A percentile compares a stretch with the other conserved stretches of the same genome.
These are phyloP conservation scores for Daldinia sp. DNA, from an alignment of 2,329 filamentous ascomycete species.

Conservation along the genomic window DNA sequence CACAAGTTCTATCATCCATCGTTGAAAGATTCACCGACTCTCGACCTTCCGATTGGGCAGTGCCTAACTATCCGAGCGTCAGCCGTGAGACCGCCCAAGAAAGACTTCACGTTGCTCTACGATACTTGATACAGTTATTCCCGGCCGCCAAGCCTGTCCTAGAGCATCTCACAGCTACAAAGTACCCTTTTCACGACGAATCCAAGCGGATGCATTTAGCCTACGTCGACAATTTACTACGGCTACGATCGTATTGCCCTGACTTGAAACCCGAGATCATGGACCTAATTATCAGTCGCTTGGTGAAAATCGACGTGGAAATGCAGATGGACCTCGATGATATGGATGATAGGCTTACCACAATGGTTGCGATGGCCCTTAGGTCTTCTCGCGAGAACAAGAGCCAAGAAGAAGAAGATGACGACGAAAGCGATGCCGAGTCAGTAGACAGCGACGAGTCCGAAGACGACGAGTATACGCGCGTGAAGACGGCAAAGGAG, in stretches of 20 bases:
- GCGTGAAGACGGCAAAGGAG: constrained; percentile 76
- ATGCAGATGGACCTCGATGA: constrained; percentile 95
- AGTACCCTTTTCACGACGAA: constrained; percentile 81
- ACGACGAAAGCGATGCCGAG: constrained; percentile 71
- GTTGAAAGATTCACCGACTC: constrained; percentile 76
- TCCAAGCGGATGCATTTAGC: constrained; percentile 80
- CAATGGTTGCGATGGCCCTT: constrained; percentile 70
- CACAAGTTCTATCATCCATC: constrained; percentile 78
- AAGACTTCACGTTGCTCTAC: constrained; percentile 78
- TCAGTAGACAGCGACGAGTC: constrained; percentile 76
- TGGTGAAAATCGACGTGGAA: constrained; percentile 94
- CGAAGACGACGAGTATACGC: constrained; percentile 69
- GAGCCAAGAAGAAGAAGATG: constrained; percentile 62
- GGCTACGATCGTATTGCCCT: constrained; percentile 78
- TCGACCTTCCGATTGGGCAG: constrained; percentile 55
- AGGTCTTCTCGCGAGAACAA: constrained; percentile 52
- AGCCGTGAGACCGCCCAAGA: constrained; percentile 71
- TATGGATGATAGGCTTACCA: constrained; percentile 85
- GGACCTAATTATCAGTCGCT: constrained; percentile 81
- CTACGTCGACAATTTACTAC: constrained; percentile 87
- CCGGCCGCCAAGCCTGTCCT: constrained; percentile 79
- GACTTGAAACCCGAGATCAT: constrained; percentile 82
- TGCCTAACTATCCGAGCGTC: constrained; percentile 65
- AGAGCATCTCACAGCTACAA: constrained; percentile 69
- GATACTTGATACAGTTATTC: constrained; percentile 80